Evolutionary conservation across 1,284 basidiomycete species (phyloP), one percentile per base, ranked within the genome.

Genomic region (Sporisorium graminicola): DNA sequence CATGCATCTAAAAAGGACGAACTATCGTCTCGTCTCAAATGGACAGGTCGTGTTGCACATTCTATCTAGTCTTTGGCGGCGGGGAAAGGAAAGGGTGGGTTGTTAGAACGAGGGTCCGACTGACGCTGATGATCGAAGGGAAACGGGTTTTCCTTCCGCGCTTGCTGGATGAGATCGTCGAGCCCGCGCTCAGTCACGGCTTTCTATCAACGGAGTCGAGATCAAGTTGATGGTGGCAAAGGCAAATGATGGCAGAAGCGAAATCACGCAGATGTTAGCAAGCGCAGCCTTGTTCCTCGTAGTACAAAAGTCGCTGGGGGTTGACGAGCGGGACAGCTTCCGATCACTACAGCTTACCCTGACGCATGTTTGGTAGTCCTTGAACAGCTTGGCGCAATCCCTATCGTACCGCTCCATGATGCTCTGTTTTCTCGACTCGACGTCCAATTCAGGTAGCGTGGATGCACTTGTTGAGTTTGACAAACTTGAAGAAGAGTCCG

Each of bases 111-210:
- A 9, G 62, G 47, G 35, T 69, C 72, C 35, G 42, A 40, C 27
- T 52, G 58, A 0, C 72, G 61, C 22, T 81, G 46, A 40, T 79
- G 72, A 22, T 83, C 81, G 31, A 79, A 79, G 22, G 80, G 82
- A 56, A 85, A 85, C 1, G 83, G 83, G 58, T 85, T 85, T 70
- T 83, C 77, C 31, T 65, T 60, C 29, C 93, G 88, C 5, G 94
- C 93, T 85, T 93, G 92, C 51, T 91, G 88, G 8, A 97, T 88
- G 56, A 96, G 87, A 3, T 89, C 89, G 24, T 91, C 91, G 22
- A 97, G 88, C 6, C 92, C 91, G 80, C 92, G 93, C 24, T 91
- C 90, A 66, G 90, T 90, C 37, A 97, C 91, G 0, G 94, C 93
- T 87, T 89, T 91, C 94, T 96, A 83, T 14, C 29, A 50, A 24